These are phyloP conservation scores for Coniochaeta sp. DNA, from an alignment of 2,329 filamentous ascomycete genomes.

Conservation along the genomic window DNA sequence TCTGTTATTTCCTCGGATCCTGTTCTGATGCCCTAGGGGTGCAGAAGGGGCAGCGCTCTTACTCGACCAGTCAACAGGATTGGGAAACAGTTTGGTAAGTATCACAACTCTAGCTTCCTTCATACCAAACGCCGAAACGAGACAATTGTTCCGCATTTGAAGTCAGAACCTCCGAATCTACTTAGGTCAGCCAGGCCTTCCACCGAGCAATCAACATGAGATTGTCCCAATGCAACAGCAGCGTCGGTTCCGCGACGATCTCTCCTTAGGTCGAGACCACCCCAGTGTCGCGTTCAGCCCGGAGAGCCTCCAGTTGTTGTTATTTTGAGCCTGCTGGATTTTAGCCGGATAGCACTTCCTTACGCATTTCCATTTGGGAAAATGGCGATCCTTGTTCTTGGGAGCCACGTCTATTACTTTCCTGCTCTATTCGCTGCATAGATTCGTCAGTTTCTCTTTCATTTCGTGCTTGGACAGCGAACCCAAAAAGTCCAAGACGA, in stretches of 20 bases:
- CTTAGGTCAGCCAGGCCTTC: background rate
- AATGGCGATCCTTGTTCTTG: constrained; percentile 2
- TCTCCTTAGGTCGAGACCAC: background rate
- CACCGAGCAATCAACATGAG: constrained; percentile 2
- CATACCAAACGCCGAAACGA: background rate
- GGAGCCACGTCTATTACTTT: background rate
- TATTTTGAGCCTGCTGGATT: background rate
- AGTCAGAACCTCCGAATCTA: background rate
- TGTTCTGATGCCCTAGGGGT: too few relatives aligned
- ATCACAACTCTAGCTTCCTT: background rate
- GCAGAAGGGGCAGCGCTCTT: too few relatives aligned
- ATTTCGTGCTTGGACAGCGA: background rate
- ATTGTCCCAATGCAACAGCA: background rate
- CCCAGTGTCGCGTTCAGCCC: background rate
- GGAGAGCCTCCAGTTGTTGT: constrained; percentile 1
- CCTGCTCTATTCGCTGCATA: background rate
- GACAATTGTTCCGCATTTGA: background rate
- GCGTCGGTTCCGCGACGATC: background rate
- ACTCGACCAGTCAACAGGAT: too few relatives aligned
- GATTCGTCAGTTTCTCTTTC: background rate
- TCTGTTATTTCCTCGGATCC: too few relatives aligned
- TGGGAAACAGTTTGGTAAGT: too few relatives aligned
- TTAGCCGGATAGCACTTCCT: constrained; percentile 3
- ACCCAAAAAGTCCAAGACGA: background rate
- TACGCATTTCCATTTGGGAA: background rate